Base-by-base conservation (phyloP, 2,329 filamentous ascomycete species). In the Cadophora luteo-olivacea region DNA sequence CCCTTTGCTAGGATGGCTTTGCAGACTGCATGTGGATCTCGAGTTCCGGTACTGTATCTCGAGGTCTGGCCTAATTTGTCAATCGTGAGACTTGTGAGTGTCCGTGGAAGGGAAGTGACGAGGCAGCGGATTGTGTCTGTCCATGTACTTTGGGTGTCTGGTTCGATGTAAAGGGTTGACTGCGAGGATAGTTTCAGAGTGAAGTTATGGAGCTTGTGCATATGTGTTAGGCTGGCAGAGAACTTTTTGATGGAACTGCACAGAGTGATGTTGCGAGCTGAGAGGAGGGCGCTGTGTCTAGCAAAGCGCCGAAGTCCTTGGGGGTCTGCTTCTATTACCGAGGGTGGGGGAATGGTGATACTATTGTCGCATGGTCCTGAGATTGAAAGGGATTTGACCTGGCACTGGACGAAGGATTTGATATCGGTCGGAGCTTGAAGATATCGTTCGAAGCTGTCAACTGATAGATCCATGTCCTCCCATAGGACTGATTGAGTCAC, bases 11-110 rank as follows among this genome's bases (percentile, higher is more conserved):
- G 25, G 1, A 52, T 9, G 48, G 54, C 32, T 16, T 38, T n/a
- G 14, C 61, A 63, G 5, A 63, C 45, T 32, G 29, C n/a, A 22
- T 63, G 45, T 5, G 61, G 61, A 49, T 63, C 32, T 22, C 14
- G 16, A 3, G 9, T 25, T 3, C 33, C 48, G 0, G 32, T 24
- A n/a, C n/a, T 52, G 29, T 36, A 63, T 33, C 32, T 36, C n/a
- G 61, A 63, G 9, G 61, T 63, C 22, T 19, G 48, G 16, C 61
- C 48, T 36, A 63, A 8, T 12, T 51, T 63, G 22, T 63, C 61
- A 25, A 63, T 63, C 32, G 45, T 63, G 32, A 52, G 61, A 25
- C 32, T 52, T 8, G 61, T 63, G 32, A 54, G 45, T 25, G 48
- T 52, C 16, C 19, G 25, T 11, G 48, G 61, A 2, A 63, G 60